Evolutionary conservation across 106 monocot genomes (phyloP), one percentile per base, ranked within the genome.

Genomic region (Acorus calamus): DNA sequence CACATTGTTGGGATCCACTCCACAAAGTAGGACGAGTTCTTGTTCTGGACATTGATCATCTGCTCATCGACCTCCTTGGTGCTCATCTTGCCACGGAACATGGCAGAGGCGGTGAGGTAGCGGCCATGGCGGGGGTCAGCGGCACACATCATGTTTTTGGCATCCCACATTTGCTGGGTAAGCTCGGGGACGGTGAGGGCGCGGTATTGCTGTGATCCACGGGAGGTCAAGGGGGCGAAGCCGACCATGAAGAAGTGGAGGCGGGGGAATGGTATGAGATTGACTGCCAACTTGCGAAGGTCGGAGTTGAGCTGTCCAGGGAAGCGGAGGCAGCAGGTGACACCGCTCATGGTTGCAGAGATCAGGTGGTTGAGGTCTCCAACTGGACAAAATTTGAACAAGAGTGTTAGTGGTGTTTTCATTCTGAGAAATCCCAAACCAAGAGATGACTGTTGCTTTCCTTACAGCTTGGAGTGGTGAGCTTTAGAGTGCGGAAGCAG

Each of bases 1-100:
- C 14, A 89, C 89, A 8, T 89, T 85, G 83, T 87, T 83, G 0
- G 87, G 6, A 87, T 87, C 87, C 87, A 87, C 74, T 87, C 87
- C 0, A 89, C 89, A 28, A 89, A 89, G 78, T 84, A 89, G 43
- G 84, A 84, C 0, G 79, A 84, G 69, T 89, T 84, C 81, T 84
- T 89, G 84, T 89, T 89, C 81, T 89, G 89, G 3, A 89, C 81
- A 42, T 66, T 66, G 66, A 66, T 66, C 66, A 66, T 66, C 66
- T 66, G 66, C 54, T 66, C 66, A n/a, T 66, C 66, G 4, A 66
- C 66, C 44, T 66, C 66, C 44, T 66, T 66, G 66, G 75, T 76
- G 75, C 69, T 69, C 75, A 76, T 76, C 62, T 76, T 76, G 44
- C 75, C 75, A 4, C 75, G 42, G 62, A 69, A 76, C 69, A 76